Evolutionary conservation across 2,329 filamentous ascomycete species (phyloP), one percentile per base, ranked within the genome.

Genomic region (Ilyonectria robusta): DNA sequence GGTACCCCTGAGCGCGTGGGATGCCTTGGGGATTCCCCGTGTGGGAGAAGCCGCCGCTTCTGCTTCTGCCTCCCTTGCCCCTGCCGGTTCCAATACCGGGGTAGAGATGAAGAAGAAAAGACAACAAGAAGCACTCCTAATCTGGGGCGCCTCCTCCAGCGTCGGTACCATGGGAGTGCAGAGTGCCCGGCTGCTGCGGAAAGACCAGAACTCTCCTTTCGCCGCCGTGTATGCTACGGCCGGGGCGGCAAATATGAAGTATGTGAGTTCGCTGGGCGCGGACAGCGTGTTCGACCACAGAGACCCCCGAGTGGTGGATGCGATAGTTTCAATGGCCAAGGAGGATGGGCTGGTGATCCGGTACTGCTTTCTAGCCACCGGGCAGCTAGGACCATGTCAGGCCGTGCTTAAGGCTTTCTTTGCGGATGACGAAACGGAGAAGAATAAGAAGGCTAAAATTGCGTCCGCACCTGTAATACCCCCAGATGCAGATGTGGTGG

Each of bases 101-200:
- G 44, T 13, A 57, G 13, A 11, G 23, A 54, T 5, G 7, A 19
- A 33, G 19, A 58, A 46, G 6, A 68, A 21, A 0, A 50, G 6
- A 6, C 23, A 23, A 13, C 78, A 78, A 62, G 77, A 81, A 59
- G 79, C 70, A 2, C 73, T 85, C 3, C 57, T 85, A 0, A 76
- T 85, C 35, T 85, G 83, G 83, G 83, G 83, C 1, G 83, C 80
- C 4, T 83, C 82, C 10, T 84, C 82, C 0, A 85, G 83, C 50
- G 80, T 85, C 2, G 83, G 82, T 2, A 82, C 78, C 0, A 83
- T 84, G 80, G 81, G 80, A 1, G 81, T 85, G 4, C 83, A 84
- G 66, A 78, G 59, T 3, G 82, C 79, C 8, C 76, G 77, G 4
- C 2, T 82, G 4, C 66, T 85, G 17, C 78, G 80, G 1, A 71